Percentiles rank a stretch among this genome's conserved stretches.
phyloP scores from a whole-genome alignment of 495 filamentous ascomycete species.

The Hypoxylon rickii region DNA sequence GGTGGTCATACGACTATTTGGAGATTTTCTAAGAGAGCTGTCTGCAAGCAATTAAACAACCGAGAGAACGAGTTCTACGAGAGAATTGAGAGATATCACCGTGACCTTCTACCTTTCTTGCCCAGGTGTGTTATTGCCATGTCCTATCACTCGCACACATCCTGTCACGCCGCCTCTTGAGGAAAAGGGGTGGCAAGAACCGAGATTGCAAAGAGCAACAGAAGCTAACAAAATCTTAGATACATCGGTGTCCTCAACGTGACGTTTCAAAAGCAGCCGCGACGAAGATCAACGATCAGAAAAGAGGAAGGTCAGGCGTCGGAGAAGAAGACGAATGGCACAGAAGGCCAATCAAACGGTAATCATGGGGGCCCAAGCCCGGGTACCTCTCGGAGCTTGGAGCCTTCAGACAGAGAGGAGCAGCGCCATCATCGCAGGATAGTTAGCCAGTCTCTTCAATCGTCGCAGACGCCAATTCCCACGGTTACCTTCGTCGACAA shows the following conservation, averaged over 20 bases:
- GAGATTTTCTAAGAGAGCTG: constrained; percentile 89
- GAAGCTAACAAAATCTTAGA: constrained; percentile 52
- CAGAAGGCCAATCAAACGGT: constrained; percentile 29
- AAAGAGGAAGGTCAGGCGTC: constrained; percentile 44
- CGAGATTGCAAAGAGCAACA: too few species aligned
- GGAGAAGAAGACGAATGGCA: constrained; percentile 33
- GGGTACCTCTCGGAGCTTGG: constrained; percentile 4
- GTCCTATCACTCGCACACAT: constrained; percentile 2
- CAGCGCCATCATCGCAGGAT: constrained; percentile 57
- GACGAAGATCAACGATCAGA: constrained; percentile 62
- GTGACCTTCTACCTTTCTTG: constrained; percentile 85
- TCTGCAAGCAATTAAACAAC: constrained; percentile 97
- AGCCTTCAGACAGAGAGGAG: constrained; percentile 30
- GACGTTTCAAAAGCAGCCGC: constrained; percentile 84
- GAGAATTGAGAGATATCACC: constrained; percentile 86
- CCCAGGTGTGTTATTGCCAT: constrained; percentile 71
- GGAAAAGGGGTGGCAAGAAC: constrained; percentile 1
- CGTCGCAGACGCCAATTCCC: constrained; percentile 62
- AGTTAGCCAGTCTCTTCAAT: constrained; percentile 75
- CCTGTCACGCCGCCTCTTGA: neutral
- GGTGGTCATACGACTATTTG: constrained; percentile 96
- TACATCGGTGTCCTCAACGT: constrained; percentile 98
- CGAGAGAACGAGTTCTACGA: constrained; percentile 98
- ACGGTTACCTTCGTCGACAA: constrained; percentile 97
- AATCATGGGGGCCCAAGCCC: constrained; percentile 20